These are phyloP conservation scores for Paramecium bursaria DNA, from an alignment of 73 alveolate genomes.

Conservation along the genomic window DNA sequence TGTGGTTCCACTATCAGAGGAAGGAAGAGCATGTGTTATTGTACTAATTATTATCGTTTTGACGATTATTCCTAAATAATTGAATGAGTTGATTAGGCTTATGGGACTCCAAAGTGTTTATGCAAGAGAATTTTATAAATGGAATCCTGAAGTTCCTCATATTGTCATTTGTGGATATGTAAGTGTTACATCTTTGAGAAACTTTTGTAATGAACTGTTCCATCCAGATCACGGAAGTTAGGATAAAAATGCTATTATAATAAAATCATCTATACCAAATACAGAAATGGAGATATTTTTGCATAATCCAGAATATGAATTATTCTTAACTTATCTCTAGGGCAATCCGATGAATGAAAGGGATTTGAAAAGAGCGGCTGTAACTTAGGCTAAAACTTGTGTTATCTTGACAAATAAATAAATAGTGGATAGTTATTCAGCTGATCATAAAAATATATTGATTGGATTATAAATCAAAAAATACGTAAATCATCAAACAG, in stretches of 20 bases:
- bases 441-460: conserved; percentile 95
- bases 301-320: conserved; percentile 90
- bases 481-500: conserved; percentile 84
- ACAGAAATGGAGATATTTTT: conserved; percentile 91
- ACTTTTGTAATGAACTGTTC: conserved; percentile 93
- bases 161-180: conserved; percentile 93
- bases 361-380: conserved; percentile 91
- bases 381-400: conserved; percentile 87
- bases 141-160: conserved; percentile 96
- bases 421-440: conserved; percentile 87
- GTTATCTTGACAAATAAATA: conserved; percentile 91
- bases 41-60: conserved; percentile 83
- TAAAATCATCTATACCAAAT: conserved; percentile 88
- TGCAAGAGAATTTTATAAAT: conserved; percentile 88
- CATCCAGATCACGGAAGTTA: conserved; percentile 96
- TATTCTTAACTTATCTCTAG: conserved; percentile 81
- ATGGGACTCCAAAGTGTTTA: conserved; percentile 91
- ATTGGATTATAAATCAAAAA: conserved; percentile 90
- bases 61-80: conserved; percentile 88
- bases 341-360: conserved; percentile 80
- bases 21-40: conserved; percentile 89
- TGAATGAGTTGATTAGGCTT: conserved; percentile 89
- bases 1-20: conserved; percentile 85
- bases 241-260: conserved; percentile 92
- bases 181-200: conserved; percentile 82